Percentiles rank a stretch among this genome's conserved stretches.
Evolutionary conservation across 1,139 yeast species (phyloP).

Genomic region (Cylindricascospora bacillispora): DNA sequence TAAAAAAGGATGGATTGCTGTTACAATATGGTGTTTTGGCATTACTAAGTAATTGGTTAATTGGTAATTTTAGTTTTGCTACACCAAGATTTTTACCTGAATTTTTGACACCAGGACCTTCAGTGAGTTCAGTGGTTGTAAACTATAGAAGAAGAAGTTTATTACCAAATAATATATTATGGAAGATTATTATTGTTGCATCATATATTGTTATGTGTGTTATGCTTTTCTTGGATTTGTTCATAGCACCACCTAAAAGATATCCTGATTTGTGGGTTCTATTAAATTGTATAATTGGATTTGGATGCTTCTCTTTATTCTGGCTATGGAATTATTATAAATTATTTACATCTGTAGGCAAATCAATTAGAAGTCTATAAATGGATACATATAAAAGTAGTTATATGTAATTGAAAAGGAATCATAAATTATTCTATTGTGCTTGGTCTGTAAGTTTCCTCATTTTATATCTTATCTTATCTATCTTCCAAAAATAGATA

Average conservation of each 20-base stretch:
- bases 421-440: too few relatives aligned
- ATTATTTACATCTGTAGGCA: slow-evolving; percentile 28
- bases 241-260: slow-evolving; percentile 38
- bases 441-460: too few relatives aligned
- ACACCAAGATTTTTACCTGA: slow-evolving; percentile 33
- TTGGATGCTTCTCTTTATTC: slow-evolving; percentile 60
- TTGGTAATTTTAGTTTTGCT: slow-evolving; percentile 42
- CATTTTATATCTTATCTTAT: too few relatives aligned
- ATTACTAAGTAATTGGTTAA: slow-evolving; percentile 69
- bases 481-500: too few relatives aligned
- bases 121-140: slow-evolving; percentile 23
- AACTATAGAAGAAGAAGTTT: slow-evolving; percentile 32
- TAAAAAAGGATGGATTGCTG: slow-evolving; percentile 58
- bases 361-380: slow-evolving; percentile 15
- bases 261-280: slow-evolving; percentile 85
- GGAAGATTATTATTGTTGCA: slow-evolving; percentile 43
- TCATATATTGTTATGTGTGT: slow-evolving; percentile 46
- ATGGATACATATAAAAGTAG: too few relatives aligned
- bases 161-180: slow-evolving; percentile 39
- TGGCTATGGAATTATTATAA: slow-evolving; percentile 67
- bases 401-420: too few relatives aligned
- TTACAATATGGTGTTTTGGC: slow-evolving; percentile 59
- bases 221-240: slow-evolving; percentile 44
- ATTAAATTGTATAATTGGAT: slow-evolving; percentile 58
- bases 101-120: slow-evolving; percentile 32